Conservation (phyloP, 805 yeast species). For the Saccharomycopsis fodiens region DNA sequence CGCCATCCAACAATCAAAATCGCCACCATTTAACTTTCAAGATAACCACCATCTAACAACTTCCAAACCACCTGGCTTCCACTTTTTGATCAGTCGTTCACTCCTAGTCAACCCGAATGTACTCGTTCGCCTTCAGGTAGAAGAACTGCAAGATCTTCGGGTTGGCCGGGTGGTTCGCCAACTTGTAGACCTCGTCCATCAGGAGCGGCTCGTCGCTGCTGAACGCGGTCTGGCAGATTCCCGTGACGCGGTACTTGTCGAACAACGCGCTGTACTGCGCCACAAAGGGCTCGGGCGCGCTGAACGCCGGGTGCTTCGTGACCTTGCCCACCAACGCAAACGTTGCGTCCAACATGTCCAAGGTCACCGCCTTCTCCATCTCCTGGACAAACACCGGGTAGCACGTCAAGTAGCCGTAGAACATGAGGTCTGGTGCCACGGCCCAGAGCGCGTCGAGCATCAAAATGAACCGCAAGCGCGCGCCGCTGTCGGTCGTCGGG, state of each 20-base stretch:
- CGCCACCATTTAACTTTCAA: too few species aligned
- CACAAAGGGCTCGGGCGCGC: slow-evolving; percentile 3
- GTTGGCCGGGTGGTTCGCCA: slow-evolving; percentile 8
- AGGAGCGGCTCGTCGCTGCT: slow-evolving; percentile 3
- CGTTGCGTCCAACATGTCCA: slow-evolving; percentile 9
- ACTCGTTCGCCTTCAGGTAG: slow-evolving; percentile 7
- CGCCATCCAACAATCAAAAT: too few species aligned
- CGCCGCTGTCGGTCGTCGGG: slow-evolving; percentile 5
- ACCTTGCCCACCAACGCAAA: slow-evolving; percentile 2
- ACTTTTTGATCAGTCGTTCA: too few species aligned
- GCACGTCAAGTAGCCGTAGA: slow-evolving; percentile 10
- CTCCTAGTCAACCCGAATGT: slow-evolving; percentile 6
- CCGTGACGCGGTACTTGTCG: slow-evolving; percentile 1
- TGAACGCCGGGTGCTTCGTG: slow-evolving; percentile 3
- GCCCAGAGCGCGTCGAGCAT: slow-evolving; percentile 12
- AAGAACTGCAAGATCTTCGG: slow-evolving; percentile 5
- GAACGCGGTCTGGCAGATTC: slow-evolving; percentile 3
- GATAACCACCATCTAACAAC: too few species aligned
- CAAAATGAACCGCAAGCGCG: slow-evolving; percentile 6
- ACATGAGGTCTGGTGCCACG: slow-evolving; percentile 10
- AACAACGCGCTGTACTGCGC: slow-evolving; percentile 1
- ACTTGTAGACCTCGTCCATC: slow-evolving; percentile 3
- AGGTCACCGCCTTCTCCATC: slow-evolving; percentile 14
- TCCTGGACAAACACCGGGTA: slow-evolving; percentile 8
- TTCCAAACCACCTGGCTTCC: too few species aligned